Evolutionary conservation across 2,329 filamentous ascomycete species (phyloP).

Genomic region (Cladophialophora exuberans): DNA sequence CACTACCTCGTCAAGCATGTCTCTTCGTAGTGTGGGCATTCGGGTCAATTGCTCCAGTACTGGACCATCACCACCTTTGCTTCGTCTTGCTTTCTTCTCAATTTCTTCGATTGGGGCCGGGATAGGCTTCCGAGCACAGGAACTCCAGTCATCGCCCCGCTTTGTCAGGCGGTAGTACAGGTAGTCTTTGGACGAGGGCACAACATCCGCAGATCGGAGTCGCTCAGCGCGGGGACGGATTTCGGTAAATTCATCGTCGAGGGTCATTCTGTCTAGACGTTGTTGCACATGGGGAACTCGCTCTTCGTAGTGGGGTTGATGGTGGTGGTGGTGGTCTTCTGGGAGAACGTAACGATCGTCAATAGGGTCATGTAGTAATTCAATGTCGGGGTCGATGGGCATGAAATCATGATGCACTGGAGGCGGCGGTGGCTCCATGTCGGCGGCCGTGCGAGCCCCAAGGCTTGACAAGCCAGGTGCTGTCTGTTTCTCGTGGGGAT

Average conservation of each 20-base stretch:
- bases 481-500: constrained; percentile 21
- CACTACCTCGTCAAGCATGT: constrained; percentile 22
- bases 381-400: constrained; percentile 16
- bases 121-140: constrained; percentile 16
- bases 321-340: constrained; percentile 12
- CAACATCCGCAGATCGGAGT: constrained; percentile 1
- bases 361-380: constrained; percentile 8
- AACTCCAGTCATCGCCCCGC: constrained; percentile 25
- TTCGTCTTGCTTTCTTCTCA: constrained; percentile 23
- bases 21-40: constrained; percentile 23
- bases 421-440: constrained; percentile 26
- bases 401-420: constrained; percentile 23
- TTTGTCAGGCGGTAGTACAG: constrained; percentile 26
- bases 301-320: constrained; percentile 23
- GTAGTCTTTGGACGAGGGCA: constrained; percentile 22
- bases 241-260: constrained; percentile 21
- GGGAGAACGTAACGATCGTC: constrained; percentile 9
- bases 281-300: constrained; percentile 23
- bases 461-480: constrained; percentile 24
- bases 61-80: constrained; percentile 20
- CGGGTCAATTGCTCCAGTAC: constrained; percentile 23
- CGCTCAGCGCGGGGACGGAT: constrained; percentile 17
- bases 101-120: constrained; percentile 23
- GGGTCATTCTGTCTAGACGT: constrained; percentile 21
- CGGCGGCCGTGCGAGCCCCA: neutral